Conservation (phyloP, 2,329 filamentous ascomycete genomes). For the Ophiocordyceps robertsii region DNA sequence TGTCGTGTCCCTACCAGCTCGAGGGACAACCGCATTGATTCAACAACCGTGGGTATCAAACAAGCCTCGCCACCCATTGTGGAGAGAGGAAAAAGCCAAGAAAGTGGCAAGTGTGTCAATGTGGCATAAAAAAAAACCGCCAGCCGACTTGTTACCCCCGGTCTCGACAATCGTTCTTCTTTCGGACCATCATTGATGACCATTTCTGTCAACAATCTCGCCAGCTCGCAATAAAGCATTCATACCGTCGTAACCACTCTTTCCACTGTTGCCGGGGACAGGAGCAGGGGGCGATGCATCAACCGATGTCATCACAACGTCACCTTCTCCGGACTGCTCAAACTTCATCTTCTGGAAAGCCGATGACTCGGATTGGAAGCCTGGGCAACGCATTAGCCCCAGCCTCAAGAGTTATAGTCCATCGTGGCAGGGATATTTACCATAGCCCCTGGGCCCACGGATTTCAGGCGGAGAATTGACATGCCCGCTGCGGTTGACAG, state of each 20-base stretch:
- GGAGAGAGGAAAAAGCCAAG: constrained; percentile 1
- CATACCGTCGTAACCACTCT: constrained; percentile 37
- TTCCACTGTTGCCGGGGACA: constrained; percentile 9
- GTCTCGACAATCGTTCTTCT: no score
- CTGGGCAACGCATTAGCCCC: constrained; percentile 17
- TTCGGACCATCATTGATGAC: constrained; percentile 3
- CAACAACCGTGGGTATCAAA: constrained; percentile 3
- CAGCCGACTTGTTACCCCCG: not conserved
- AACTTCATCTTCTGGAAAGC: constrained; percentile 17
- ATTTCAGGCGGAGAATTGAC: constrained; percentile 9
- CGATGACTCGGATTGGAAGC: constrained; percentile 19
- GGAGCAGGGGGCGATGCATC: constrained; percentile 6
- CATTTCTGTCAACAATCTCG: constrained; percentile 40
- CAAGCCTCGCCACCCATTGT: not conserved
- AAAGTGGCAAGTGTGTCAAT: no score
- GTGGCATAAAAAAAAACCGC: no score
- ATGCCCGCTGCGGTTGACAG: constrained; percentile 13
- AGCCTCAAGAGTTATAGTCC: constrained; percentile 3
- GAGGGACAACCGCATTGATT: not conserved
- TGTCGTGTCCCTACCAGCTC: not conserved
- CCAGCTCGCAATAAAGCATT: constrained; percentile 44
- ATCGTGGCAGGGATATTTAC: constrained; percentile 13
- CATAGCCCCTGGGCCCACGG: constrained; percentile 18
- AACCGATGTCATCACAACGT: constrained; percentile 17
- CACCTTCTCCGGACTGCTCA: constrained; percentile 14